phyloP scores from a whole-genome alignment of 2,329 filamentous ascomycete species.

The Aspergillus costaricaensis region DNA sequence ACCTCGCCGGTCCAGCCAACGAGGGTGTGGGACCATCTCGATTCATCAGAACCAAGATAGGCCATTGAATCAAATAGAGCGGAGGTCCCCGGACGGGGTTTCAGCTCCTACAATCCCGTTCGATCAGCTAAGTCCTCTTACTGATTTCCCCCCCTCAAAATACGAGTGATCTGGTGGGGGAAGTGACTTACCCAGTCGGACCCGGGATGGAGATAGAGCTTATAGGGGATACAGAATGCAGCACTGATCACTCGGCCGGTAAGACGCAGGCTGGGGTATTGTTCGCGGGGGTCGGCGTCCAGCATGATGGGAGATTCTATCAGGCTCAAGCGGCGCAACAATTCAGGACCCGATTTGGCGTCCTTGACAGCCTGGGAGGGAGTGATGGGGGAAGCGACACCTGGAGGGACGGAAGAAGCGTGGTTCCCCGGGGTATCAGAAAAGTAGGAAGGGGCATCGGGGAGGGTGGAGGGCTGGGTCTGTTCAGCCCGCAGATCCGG shows the following conservation, averaged over 20 bases:
- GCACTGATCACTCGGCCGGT: slow-evolving; percentile 66
- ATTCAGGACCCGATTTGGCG: slow-evolving; percentile 51
- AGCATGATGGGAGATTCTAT: slow-evolving; percentile 42
- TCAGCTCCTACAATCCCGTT: slow-evolving; percentile 62
- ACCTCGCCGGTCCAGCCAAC: slow-evolving; percentile 96
- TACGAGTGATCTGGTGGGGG: neutral
- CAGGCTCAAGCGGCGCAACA: slow-evolving; percentile 57
- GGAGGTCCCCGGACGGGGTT: slow-evolving; percentile 79
- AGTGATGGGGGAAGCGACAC: slow-evolving; percentile 29
- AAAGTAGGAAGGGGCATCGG: slow-evolving; percentile 34
- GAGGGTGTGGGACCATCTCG: slow-evolving; percentile 86
- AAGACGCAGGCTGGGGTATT: slow-evolving; percentile 59
- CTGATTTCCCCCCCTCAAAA: neutral
- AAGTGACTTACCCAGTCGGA: slow-evolving; percentile 56
- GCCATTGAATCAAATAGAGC: slow-evolving; percentile 90
- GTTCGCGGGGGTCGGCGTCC: slow-evolving; percentile 56
- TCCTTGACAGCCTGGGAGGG: slow-evolving; percentile 48
- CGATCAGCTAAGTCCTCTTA: slow-evolving; percentile 6
- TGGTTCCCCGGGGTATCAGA: slow-evolving; percentile 27
- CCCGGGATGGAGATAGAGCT: slow-evolving; percentile 54
- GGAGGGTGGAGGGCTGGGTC: slow-evolving; percentile 16
- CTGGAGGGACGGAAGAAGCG: slow-evolving; percentile 19
- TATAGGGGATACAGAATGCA: slow-evolving; percentile 65
- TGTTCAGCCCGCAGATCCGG: slow-evolving; percentile 29
- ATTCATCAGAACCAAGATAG: slow-evolving; percentile 79